Evolutionary conservation across 306 rosid genomes (phyloP).

Genomic region (Sesbania bispinosa): DNA sequence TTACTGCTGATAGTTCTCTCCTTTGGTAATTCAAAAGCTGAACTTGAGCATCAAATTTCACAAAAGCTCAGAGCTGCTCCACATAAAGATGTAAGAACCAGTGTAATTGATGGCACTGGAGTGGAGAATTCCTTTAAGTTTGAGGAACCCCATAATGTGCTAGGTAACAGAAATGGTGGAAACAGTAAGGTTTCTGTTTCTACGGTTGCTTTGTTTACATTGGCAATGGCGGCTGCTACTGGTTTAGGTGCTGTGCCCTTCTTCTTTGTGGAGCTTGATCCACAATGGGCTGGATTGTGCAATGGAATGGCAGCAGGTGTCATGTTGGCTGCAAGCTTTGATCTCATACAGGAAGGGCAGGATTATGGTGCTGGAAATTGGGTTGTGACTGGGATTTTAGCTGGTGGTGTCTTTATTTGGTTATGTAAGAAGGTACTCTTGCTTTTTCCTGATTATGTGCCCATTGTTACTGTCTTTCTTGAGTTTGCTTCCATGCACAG

Average conservation of each 20-base stretch:
- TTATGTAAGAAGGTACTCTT: slow-evolving; percentile 78
- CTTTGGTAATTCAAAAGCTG: slow-evolving; percentile 42
- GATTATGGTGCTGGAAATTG: slow-evolving; percentile 81
- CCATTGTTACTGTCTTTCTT: not conserved
- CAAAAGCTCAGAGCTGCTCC: slow-evolving; percentile 64
- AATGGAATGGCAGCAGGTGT: slow-evolving; percentile 99
- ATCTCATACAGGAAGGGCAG: slow-evolving; percentile 91
- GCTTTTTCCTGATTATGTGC: slow-evolving; percentile 1
- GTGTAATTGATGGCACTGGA: slow-evolving; percentile 84
- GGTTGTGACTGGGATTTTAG: slow-evolving; percentile 85
- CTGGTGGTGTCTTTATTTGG: slow-evolving; percentile 92
- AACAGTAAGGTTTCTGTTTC: slow-evolving; percentile 75
- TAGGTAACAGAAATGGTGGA: slow-evolving; percentile 56
- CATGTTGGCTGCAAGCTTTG: slow-evolving; percentile 99
- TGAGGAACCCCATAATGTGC: slow-evolving; percentile 38
- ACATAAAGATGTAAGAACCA: slow-evolving; percentile 58
- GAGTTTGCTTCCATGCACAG: not conserved
- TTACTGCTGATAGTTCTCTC: slow-evolving; percentile 41
- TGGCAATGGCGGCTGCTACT: slow-evolving; percentile 98
- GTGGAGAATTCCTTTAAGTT: slow-evolving; percentile 45
- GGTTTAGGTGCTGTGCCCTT: slow-evolving; percentile 98
- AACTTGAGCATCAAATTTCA: slow-evolving; percentile 47
- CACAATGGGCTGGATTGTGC: slow-evolving; percentile 97
- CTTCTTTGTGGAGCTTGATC: slow-evolving; percentile 98
- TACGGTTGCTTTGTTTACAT: slow-evolving; percentile 83